Evolutionary conservation across 257 asterid genomes (phyloP).

Genomic region (Capsicum rhomboideum): DNA sequence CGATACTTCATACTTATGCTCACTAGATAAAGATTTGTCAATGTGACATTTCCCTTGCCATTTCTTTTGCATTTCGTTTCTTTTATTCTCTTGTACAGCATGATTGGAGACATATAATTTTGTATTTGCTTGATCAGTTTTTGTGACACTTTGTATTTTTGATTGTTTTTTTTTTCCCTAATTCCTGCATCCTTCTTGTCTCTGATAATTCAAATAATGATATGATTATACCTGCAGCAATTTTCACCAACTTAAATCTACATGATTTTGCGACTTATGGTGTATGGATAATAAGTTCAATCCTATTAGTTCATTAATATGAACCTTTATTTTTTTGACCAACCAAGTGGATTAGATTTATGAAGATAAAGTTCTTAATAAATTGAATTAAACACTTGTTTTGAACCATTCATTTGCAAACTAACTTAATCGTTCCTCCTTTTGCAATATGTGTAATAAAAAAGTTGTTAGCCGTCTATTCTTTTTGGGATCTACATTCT

Average conservation of each 20-base stretch:
- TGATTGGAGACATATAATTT: not conserved
- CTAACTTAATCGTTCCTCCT: no score
- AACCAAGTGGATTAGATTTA: not conserved
- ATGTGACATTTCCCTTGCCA: not conserved
- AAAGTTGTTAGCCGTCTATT: not conserved
- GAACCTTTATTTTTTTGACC: not conserved
- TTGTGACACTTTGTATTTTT: not conserved
- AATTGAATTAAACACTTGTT: not conserved
- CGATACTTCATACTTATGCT: slow-evolving; percentile 8
- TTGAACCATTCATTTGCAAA: not conserved
- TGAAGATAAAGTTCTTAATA: not conserved
- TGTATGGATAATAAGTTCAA: not conserved
- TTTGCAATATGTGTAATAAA: no score
- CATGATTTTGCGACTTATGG: not conserved
- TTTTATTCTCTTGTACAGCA: not conserved
- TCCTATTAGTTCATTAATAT: no score
- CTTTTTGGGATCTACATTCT: no score
- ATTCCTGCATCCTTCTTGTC: not conserved
- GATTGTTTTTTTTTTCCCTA: not conserved
- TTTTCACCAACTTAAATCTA: not conserved
- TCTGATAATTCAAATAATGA: not conserved
- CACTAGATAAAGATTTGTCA: slow-evolving; percentile 3
- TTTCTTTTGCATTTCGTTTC: not conserved
- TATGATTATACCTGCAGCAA: no score
- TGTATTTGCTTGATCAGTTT: not conserved